These are phyloP conservation scores for Melaleuca alternifolia DNA, from an alignment of 345 rosid species.

Conservation along the genomic window DNA sequence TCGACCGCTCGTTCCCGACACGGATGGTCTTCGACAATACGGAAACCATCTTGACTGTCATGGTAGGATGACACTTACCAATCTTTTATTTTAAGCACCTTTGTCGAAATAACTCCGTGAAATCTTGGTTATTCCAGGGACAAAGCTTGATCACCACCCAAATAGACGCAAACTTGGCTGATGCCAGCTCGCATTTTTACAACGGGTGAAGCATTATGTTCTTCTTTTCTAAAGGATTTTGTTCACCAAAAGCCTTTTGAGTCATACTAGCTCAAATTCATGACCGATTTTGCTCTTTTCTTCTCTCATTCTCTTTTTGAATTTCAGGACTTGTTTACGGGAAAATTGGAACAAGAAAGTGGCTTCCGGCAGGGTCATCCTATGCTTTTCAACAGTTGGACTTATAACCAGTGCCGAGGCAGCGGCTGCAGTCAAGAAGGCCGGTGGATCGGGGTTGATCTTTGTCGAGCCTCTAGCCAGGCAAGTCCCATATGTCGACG, in stretches of 20 bases:
- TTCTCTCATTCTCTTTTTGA: neutral
- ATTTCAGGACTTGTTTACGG: conserved; percentile 27
- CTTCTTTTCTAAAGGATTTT: neutral
- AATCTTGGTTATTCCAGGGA: conserved; percentile 24
- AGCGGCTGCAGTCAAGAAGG: conserved; percentile 37
- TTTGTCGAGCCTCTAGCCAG: conserved; percentile 40
- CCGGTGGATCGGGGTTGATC: conserved; percentile 39
- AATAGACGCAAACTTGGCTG: conserved; percentile 29
- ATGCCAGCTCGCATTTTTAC: conserved; percentile 27
- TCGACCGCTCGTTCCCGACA: conserved; percentile 43
- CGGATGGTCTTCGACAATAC: conserved; percentile 16
- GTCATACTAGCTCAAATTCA: neutral
- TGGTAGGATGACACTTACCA: conserved; percentile 13
- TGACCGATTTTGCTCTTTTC: neutral
- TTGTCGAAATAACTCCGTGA: neutral
- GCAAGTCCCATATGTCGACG: conserved; percentile 35
- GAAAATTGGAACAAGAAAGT: conserved; percentile 12
- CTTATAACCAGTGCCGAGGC: conserved; percentile 24
- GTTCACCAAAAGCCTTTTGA: neutral
- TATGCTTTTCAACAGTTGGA: conserved; percentile 55
- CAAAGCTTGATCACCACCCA: conserved; percentile 42
- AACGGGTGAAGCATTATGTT: conserved; percentile 23
- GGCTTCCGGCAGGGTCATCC: conserved; percentile 31
- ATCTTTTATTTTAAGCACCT: neutral
- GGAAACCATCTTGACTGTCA: conserved; percentile 8